Evolutionary conservation across 306 rosid genomes (phyloP), one percentile per base, ranked within the genome.

Genomic region (Begonia masoniana): DNA sequence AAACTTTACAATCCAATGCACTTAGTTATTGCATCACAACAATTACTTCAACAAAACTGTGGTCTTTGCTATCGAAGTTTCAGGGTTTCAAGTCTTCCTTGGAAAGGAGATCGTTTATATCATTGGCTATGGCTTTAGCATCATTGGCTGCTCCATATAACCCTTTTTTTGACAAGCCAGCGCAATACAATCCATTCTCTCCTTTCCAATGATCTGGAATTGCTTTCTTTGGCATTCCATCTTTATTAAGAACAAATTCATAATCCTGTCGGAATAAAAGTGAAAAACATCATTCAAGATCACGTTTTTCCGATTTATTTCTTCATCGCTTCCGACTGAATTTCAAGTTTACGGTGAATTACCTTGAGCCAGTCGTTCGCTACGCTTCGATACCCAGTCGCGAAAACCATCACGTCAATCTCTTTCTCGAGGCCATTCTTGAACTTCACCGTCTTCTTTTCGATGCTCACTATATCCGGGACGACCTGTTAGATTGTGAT

Each of bases 361-460:
- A 77, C 95, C 89, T 81, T 77, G 0, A 85, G 76, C 87, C 89
- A 85, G 0, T 35, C 48, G 45, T 67, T 55, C 8, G 79, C 84
- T 10, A 15, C 15, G 26, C 84, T 80, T 71, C 12, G 74, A 31
- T 75, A 86, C 39, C 93, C 88, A 10, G 95, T 86, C 5, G 85
- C 82, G 42, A 86, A 76, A 2, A 80, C 62, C 8, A 87, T 80
- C 0, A 41, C 80, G 46, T 82, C 84, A 47, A 78, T 79, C 13
- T 60, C 62, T 9, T 66, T 60, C 15, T 48, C 67, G 14, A 2
- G 17, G 2, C 68, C 67, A 50, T 75, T 65, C 43, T 9, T 67
- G 41, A 87, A 87, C 0, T 46, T 10, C 16, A 80, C 69, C 16
- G 45, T 57, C 10, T 64, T 62, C 14, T 69, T 68, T 50, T 78